Percentiles rank a stretch among this genome's conserved stretches.
Evolutionary conservation across 305 asterid genomes (phyloP).

Genomic region (Fraxinus floribunda): DNA sequence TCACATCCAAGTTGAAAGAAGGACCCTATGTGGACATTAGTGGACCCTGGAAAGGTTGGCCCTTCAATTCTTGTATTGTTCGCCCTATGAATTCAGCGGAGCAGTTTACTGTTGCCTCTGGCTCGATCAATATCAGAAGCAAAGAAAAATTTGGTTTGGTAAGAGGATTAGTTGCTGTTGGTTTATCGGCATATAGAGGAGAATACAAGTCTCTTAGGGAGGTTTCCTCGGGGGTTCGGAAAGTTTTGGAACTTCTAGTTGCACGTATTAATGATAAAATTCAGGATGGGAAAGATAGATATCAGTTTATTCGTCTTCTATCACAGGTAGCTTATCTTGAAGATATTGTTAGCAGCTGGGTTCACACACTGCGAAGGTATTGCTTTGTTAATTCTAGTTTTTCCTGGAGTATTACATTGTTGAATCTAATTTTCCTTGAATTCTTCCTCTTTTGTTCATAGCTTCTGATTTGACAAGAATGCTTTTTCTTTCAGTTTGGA

Average conservation of each 20-base stretch:
- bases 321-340: constrained; percentile 96
- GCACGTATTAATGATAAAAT: constrained; percentile 56
- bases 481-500: constrained; percentile 62
- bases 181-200: constrained; percentile 84
- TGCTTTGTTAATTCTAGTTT: constrained; percentile 14
- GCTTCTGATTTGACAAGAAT: constrained; percentile 17
- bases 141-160: constrained; percentile 52
- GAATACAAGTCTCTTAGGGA: constrained; percentile 68
- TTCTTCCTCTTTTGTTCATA: constrained; percentile 8
- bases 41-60: constrained; percentile 97
- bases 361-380: constrained; percentile 73
- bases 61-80: constrained; percentile 82
- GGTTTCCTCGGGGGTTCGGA: constrained; percentile 64
- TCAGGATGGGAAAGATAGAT: constrained; percentile 78
- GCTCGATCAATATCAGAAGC: constrained; percentile 46
- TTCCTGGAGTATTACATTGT: neutral
- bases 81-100: constrained; percentile 55
- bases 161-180: constrained; percentile 88
- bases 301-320: constrained; percentile 58
- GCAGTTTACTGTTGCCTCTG: constrained; percentile 40
- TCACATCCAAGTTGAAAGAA: constrained; percentile 87
- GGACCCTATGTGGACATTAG: constrained; percentile 70
- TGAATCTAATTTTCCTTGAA: neutral
- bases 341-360: constrained; percentile 85
- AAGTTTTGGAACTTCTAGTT: constrained; percentile 76